Base-by-base conservation (phyloP, 306 rosid species). In the Cucurbita pepo region DNA sequence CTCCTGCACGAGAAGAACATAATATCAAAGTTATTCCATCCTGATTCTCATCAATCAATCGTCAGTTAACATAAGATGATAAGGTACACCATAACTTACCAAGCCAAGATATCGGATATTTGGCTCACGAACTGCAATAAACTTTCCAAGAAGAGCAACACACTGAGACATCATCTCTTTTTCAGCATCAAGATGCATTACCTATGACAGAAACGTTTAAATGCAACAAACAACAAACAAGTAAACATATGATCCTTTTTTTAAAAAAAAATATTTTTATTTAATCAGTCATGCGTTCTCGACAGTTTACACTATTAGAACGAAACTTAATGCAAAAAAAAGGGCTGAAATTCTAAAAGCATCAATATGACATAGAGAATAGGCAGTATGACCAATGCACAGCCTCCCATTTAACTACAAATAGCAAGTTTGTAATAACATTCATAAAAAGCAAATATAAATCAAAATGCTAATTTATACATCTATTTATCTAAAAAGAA, bases 131-230 rank as follows among this genome's bases (percentile, higher is more conserved):
- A 95, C 99, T 67, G 99, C 97, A 80, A 95, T 95, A 81, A 95
- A 91, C 77, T 95, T 95, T 77, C 99, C 99, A 76, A 95, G 97
- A 79, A 95, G 97, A 38, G 99, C 97, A 81, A 91, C 99, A 67
- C 99, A 95, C 71, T 95, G 99, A 78, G 99, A 91, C 99, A 95
- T 91, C 99, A 95, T 95, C 90, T 91, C 99, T 77, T 95, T 91
- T 73, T 91, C 99, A 85, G 99, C 99, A 91, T 95, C 99, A 62
- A 95, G 99, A 85, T 95, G 97, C 99, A 95, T 95, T 77, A 95
- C 99, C 99, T 95, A 85, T 77, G 77, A 81, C 44, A 61, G 65
- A 78, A 56, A 6, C 9, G 19, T 12, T 44, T 69, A 38, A 72
- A 72, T 10, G 51, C 25, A 6, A 72, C 38, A 41, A 51, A n/a